Evolutionary conservation across 2,329 filamentous ascomycete genomes (phyloP), one percentile per base, ranked within the genome.

Genomic region (Acrocalymma vagum): DNA sequence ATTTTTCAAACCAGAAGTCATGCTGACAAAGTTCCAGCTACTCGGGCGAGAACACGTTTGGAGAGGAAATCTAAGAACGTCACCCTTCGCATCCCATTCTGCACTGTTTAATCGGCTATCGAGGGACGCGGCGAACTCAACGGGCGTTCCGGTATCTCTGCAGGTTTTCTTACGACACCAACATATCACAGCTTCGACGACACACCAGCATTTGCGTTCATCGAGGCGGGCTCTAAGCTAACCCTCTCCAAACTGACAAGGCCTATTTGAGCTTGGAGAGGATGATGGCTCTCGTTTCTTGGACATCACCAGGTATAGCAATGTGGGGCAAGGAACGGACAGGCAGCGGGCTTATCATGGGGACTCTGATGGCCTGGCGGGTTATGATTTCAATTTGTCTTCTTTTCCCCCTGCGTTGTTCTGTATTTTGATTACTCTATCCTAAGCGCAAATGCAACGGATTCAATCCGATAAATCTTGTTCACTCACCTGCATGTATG

Each of bases 21-120:
- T 40, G 45, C 60, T 67, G 51, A 68, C 54, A 42, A 17, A 4
- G 13, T 7, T 25, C 45, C 60, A 86, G 83, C 63, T 96, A 96
- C 82, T 97, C 93, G 34, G 94, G 94, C 76, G 94, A 97, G 84
- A 99, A 97, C 82, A 99, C 94, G 39, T 99, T 99, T 69, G 94
- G 94, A 55, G 72, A 75, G 62, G 70, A 65, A 25, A 56, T 66
- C 48, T 74, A 65, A 67, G 45, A 31, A 44, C 40, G 42, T 32
- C 31, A 14, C n/a, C n/a, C 40, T 21, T 37, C 36, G 22, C 18
- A 43, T 36, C 37, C 41, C 33, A 28, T 37, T 26, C 49, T 42
- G 37, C 36, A 45, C 45, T 43, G 41, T 51, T 45, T 53, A 46
- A 40, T 48, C 42, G 38, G 42, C 39, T 51, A 48, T 48, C 45